Evolutionary conservation across 805 yeast genomes (phyloP).

Genomic region (Zygosaccharomyces gambellarensis): DNA sequence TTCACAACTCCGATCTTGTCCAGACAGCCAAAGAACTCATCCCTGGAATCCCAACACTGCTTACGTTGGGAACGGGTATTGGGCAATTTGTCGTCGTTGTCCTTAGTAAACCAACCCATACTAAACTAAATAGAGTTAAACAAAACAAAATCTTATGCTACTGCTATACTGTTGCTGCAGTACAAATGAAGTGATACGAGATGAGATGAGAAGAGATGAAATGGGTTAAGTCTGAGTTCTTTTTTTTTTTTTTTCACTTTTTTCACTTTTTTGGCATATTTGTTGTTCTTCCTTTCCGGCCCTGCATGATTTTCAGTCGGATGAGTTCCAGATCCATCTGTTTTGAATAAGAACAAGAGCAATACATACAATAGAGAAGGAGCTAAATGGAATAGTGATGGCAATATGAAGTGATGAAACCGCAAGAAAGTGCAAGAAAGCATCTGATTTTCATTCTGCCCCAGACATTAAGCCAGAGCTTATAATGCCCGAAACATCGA

Average conservation of each 20-base stretch:
- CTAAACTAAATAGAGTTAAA: not conserved
- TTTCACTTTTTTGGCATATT: too few species aligned
- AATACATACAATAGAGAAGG: too few species aligned
- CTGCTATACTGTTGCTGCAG: not conserved
- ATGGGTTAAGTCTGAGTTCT: not conserved
- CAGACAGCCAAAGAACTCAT: slow-evolving; percentile 68
- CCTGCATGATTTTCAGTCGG: too few species aligned
- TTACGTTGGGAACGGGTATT: slow-evolving; percentile 59
- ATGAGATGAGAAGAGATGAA: not conserved
- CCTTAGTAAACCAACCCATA: slow-evolving; percentile 18
- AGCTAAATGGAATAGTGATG: too few species aligned
- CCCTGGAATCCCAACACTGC: slow-evolving; percentile 89
- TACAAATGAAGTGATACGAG: not conserved
- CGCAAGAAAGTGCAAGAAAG: too few species aligned
- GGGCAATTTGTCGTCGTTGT: slow-evolving; percentile 13
- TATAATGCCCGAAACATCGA: too few species aligned
- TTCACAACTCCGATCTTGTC: slow-evolving; percentile 62
- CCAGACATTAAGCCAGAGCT: too few species aligned
- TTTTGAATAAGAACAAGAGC: too few species aligned
- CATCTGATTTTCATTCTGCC: too few species aligned
- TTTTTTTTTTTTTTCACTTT: not conserved
- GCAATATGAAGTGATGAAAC: too few species aligned
- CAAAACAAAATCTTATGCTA: not conserved
- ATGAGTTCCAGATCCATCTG: too few species aligned
- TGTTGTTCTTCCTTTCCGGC: too few species aligned